Evolutionary conservation across 2,329 filamentous ascomycete genomes (phyloP).

Genomic region (Penicillium hesseltinei): DNA sequence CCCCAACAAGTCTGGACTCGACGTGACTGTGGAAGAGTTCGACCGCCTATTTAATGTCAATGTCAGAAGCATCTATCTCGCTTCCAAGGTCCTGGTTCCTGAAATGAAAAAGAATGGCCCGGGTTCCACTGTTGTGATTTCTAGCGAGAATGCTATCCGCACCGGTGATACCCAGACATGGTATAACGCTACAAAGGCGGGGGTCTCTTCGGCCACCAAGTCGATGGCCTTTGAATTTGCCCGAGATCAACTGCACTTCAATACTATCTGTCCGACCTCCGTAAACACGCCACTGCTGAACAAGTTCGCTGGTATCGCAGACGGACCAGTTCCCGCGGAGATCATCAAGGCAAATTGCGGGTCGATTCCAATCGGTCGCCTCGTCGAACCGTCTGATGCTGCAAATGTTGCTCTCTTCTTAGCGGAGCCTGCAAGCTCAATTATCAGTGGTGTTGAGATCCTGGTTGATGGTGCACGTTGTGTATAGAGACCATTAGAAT

Average conservation of each 20-base stretch:
- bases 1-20: background rate
- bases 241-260: background rate
- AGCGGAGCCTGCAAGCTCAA: conserved; percentile 8
- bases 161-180: background rate
- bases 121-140: background rate
- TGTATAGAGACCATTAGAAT: background rate
- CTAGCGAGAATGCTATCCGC: background rate
- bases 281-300: background rate
- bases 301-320: background rate
- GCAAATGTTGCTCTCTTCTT: background rate
- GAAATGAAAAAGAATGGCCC: background rate
- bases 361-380: background rate
- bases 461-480: conserved; percentile 14
- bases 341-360: background rate
- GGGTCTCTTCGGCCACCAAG: background rate
- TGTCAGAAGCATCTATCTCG: background rate
- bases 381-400: background rate
- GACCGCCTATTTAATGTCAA: background rate
- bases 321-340: background rate
- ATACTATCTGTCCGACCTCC: background rate
- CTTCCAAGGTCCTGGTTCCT: background rate
- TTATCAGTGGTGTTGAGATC: conserved; percentile 14
- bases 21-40: background rate
- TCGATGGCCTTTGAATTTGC: background rate
- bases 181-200: background rate